Conservation (phyloP, 805 yeast species). For the Suhomyces sp. region DNA sequence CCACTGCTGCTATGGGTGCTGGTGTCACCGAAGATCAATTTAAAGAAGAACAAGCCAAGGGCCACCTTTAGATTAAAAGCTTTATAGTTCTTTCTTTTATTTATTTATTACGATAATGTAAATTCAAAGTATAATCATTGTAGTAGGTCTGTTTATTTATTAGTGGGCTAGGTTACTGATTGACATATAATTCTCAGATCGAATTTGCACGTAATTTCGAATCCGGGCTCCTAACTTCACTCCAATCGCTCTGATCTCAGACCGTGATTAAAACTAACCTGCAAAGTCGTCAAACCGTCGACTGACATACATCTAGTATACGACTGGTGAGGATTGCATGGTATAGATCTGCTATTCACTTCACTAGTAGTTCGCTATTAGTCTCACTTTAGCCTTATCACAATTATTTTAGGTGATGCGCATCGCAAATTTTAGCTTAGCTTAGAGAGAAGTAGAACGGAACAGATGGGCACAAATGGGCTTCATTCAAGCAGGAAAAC, state of each 20-base stretch:
- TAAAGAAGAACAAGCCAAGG: slow-evolving; percentile 38
- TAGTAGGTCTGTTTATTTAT: neutral
- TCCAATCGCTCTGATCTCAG: too few species aligned
- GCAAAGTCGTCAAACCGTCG: neutral
- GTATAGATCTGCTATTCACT: neutral
- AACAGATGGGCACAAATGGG: slow-evolving; percentile 17
- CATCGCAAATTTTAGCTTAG: neutral
- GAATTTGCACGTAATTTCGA: neutral
- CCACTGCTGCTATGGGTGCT: slow-evolving; percentile 97
- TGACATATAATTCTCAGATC: too few species aligned
- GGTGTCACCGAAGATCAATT: slow-evolving; percentile 98
- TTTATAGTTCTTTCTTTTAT: neutral
- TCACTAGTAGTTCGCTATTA: neutral
- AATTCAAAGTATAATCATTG: neutral
- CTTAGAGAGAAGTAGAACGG: neutral
- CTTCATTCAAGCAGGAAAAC: slow-evolving; percentile 24
- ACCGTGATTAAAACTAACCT: neutral
- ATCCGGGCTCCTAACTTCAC: neutral
- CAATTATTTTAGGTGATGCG: neutral
- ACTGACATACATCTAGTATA: neutral
- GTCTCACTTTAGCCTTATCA: neutral
- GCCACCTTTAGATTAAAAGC: neutral
- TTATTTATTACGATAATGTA: neutral
- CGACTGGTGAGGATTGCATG: neutral
- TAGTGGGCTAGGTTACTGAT: neutral